Evolutionary conservation across 78 protist species (phyloP), one percentile per base, ranked within the genome.

Genomic region (Dictyostelium firmibasis): DNA sequence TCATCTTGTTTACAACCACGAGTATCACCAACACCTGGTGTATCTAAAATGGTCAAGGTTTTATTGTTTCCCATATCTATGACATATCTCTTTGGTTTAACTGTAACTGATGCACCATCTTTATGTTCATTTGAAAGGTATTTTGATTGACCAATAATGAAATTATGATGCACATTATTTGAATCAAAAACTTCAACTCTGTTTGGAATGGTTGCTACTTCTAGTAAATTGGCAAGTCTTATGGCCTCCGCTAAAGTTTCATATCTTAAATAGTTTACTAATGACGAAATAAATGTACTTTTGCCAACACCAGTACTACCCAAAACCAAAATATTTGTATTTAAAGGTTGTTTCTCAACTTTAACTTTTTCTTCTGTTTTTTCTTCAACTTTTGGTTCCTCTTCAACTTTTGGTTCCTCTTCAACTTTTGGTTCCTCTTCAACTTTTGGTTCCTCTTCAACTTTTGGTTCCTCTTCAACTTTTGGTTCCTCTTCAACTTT

Each of bases 21-120:
- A 23, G 87, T 83, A 64, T 83, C 87, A 11, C 33, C 64, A 11
- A 83, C 14, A 64, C 87, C 87, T 36, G 87, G 87, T 20, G 87
- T 60, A 64, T 83, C 87, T 27, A 81, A 35, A 33, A 82, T 82
- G 4, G 29, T 38, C 7, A 33, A 6, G 0, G 23, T 25, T 27
- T 31, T 72, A 72, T 33, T 33, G 16, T 72, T 72, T 33, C 43
- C 43, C n/a, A 33, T 57, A 57, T 57, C 67, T n/a, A 57, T 57
- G 6, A 57, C 67, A 57, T 57, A 57, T 57, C 27, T 57, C 27
- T 57, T 16, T 57, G 67, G 67, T 4, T 57, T 57, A 20, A 20
- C 67, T 0, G 67, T 57, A 16, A 57, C 67, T 57, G 67, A 57
- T 57, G 16, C 67, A 20, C 67, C 67, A 20, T 20, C 27, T 57